Conservation (phyloP, 1,139 yeast species). For the Pneumocystis wakefieldiae region DNA sequence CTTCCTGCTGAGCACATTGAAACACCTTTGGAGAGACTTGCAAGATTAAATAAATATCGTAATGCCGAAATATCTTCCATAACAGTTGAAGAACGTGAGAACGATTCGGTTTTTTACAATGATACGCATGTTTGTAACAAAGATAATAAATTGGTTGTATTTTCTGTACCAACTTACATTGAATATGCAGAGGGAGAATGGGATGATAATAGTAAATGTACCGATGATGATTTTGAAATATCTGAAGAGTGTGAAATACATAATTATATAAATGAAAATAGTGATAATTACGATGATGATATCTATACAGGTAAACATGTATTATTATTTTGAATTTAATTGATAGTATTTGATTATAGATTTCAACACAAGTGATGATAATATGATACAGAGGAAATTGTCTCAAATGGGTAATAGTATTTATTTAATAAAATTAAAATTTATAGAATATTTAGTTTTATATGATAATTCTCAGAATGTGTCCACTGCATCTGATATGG, state of each 20-base stretch:
- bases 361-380: background rate
- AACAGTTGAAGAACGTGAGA: conserved; percentile 27
- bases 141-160: conserved; percentile 5
- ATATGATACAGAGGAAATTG: background rate
- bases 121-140: conserved; percentile 1
- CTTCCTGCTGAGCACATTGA: conserved; percentile 94
- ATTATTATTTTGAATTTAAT: background rate
- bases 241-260: background rate
- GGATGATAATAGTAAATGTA: conserved; percentile 2
- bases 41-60: conserved; percentile 80
- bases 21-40: conserved; percentile 79
- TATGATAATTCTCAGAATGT: background rate
- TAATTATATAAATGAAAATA: background rate
- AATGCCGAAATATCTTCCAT: conserved; percentile 50
- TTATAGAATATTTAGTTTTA: background rate
- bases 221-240: background rate
- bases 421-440: background rate
- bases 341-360: background rate
- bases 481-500: background rate
- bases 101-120: background rate
- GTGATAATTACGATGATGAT: background rate
- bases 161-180: conserved; percentile 6
- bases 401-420: background rate
- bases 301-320: background rate
- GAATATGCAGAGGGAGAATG: conserved; percentile 6